Conservation (phyloP, 768 basidiomycete genomes). For the Auricularia sp. region DNA sequence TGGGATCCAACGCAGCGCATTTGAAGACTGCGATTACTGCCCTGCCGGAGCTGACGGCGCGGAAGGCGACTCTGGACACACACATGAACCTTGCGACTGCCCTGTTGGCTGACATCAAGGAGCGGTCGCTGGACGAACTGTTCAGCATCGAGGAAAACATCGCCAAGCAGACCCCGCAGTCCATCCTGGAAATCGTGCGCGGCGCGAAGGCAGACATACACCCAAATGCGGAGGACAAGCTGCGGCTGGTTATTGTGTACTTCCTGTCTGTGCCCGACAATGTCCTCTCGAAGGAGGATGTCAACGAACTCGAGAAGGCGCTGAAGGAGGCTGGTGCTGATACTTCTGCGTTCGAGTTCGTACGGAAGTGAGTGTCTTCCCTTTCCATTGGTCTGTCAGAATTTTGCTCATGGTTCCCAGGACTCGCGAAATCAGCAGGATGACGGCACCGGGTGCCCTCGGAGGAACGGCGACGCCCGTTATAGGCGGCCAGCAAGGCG, state of each 20-base stretch:
- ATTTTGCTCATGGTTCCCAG: conserved; percentile 16
- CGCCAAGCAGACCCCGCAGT: conserved; percentile 70
- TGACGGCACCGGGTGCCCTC: conserved; percentile 56
- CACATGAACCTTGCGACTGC: conserved; percentile 99
- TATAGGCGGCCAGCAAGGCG: conserved; percentile 57
- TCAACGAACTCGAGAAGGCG: conserved; percentile 79
- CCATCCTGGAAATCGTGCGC: conserved; percentile 82
- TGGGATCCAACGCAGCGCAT: conserved; percentile 87
- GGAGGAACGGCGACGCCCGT: conserved; percentile 60
- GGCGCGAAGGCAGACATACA: conserved; percentile 52
- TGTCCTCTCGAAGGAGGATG: conserved; percentile 75
- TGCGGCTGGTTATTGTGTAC: conserved; percentile 90
- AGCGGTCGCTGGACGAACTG: conserved; percentile 88
- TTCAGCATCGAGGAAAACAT: conserved; percentile 93
- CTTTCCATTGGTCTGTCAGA: not conserved
- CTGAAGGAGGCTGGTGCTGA: conserved; percentile 76
- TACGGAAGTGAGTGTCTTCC: conserved; percentile 40
- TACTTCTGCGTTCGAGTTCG: conserved; percentile 79
- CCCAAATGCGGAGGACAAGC: conserved; percentile 72
- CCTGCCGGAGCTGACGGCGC: conserved; percentile 89
- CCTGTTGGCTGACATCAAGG: conserved; percentile 89
- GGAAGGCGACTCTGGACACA: conserved; percentile 92
- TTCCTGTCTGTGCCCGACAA: conserved; percentile 83
- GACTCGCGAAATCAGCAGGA: conserved; percentile 82
- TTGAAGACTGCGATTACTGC: conserved; percentile 96